Evolutionary conservation across 2,329 filamentous ascomycete species (phyloP).

Genomic region (Diaporthe batatas): DNA sequence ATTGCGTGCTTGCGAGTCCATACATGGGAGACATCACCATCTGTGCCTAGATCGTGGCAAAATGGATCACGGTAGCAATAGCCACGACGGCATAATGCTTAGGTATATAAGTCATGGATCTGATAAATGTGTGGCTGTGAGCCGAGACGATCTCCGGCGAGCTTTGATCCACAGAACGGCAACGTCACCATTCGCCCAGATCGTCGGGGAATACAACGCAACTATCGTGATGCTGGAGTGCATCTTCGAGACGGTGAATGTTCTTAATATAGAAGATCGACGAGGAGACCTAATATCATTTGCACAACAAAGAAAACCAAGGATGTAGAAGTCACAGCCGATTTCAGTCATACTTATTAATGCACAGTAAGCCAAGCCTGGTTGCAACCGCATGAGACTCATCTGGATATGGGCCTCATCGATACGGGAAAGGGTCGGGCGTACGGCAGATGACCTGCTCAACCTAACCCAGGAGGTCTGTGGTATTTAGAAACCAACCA

Average conservation of each 20-base stretch:
- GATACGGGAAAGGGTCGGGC: neutral
- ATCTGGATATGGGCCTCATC: neutral
- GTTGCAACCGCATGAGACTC: neutral
- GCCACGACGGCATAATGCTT: neutral
- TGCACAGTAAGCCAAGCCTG: neutral
- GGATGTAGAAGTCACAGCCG: neutral
- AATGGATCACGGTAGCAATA: slow-evolving; percentile 2
- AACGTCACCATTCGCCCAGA: neutral
- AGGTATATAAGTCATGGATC: slow-evolving; percentile 13
- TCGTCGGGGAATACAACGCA: neutral
- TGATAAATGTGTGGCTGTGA: neutral
- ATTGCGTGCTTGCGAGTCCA: slow-evolving; percentile 22
- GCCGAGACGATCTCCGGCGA: slow-evolving; percentile 1
- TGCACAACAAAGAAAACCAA: slow-evolving; percentile 18
- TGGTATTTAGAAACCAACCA: slow-evolving; percentile 1
- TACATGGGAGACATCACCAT: neutral
- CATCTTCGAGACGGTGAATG: neutral
- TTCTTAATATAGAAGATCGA: slow-evolving; percentile 10
- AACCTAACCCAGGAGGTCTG: neutral
- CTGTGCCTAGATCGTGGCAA: slow-evolving; percentile 14
- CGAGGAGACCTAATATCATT: neutral
- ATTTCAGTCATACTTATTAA: slow-evolving; percentile 5
- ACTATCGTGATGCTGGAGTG: neutral
- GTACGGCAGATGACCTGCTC: neutral
- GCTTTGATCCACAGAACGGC: neutral